Evolutionary conservation across 768 basidiomycete species (phyloP).

Genomic region (Tulasnella sp.): DNA sequence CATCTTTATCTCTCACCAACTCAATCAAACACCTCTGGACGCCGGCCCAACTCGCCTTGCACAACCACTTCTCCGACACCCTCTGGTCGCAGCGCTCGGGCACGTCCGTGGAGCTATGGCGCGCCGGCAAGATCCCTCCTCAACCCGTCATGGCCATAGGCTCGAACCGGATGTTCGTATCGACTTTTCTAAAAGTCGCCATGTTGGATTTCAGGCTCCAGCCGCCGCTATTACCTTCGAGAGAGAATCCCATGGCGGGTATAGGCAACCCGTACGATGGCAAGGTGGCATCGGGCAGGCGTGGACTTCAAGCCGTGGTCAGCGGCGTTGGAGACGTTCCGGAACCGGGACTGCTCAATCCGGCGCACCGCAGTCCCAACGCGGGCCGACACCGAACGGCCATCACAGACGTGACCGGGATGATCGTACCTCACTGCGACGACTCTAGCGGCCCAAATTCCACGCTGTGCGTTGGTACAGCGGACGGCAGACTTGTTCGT

Average conservation of each 20-base stretch:
- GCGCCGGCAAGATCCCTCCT: background rate
- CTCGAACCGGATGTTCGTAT: background rate
- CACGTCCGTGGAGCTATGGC: background rate
- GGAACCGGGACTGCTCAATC: background rate
- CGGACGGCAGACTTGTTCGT: conserved; percentile 14
- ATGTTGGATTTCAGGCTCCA: background rate
- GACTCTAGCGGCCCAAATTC: background rate
- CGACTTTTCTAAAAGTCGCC: background rate
- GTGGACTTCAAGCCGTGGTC: background rate
- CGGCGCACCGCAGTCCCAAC: background rate
- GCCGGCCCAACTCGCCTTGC: background rate
- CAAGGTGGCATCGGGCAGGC: too few relatives aligned
- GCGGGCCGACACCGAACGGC: background rate
- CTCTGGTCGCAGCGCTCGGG: background rate
- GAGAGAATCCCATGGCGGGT: too few relatives aligned
- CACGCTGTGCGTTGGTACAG: conserved; percentile 5
- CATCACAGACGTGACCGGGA: conserved; percentile 6
- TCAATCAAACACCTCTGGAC: background rate
- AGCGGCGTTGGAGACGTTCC: background rate
- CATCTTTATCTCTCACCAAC: background rate
- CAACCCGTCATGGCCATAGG: conserved; percentile 11
- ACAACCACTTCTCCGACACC: conserved; percentile 7
- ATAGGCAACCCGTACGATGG: too few relatives aligned
- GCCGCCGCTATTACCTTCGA: too few relatives aligned
- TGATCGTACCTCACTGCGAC: background rate